Evolutionary conservation across 768 basidiomycete genomes (phyloP), one percentile per base, ranked within the genome.

Genomic region (Collybia nuda): DNA sequence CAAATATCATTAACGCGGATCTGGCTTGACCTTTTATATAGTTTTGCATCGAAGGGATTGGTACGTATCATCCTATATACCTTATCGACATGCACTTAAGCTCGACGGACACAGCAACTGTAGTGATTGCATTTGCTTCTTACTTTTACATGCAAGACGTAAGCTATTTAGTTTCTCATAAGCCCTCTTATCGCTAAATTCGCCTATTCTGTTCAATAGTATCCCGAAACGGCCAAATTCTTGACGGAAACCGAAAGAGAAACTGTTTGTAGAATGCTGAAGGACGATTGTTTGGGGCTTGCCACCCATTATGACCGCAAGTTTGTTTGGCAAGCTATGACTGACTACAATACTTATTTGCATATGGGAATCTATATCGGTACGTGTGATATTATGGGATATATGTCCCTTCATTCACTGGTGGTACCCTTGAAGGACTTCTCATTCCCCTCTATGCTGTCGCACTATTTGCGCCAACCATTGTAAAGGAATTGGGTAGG

Each of bases 81-180:
- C 9, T 11, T 5, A 32, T 3, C 6, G 43, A 56, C 51, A 32
- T 32, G 22, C n/a, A 15, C 21, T 26, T 12, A 28, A 9, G 12
- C n/a, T 12, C 23, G 7, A 21, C 11, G 1, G 3, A 28, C 29
- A 14, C 6, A 12, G 24, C 6, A n/a, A 5, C 15, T 18, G 36
- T 44, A 56, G 50, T 62, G 5, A 76, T 75, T 3, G 62, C 76
- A 12, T 44, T 73, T n/a, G 63, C 75, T 21, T 67, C 77, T 29
- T 82, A 71, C 60, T 83, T 78, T 60, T 71, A 73, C 62, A 76
- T 84, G 67, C 65, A 82, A 52, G 80, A 84, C 61, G 78, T 78
- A 44, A 35, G 75, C n/a, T n/a, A n/a, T n/a, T 32, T 44, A 24
- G 9, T 28, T 40, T 17, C 19, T 39, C 37, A n/a, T 18, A 44